Evolutionary conservation across 371 early-diverging fungal species (phyloP), one percentile per base, ranked within the genome.

Genomic region (Nematocida ironsii): DNA sequence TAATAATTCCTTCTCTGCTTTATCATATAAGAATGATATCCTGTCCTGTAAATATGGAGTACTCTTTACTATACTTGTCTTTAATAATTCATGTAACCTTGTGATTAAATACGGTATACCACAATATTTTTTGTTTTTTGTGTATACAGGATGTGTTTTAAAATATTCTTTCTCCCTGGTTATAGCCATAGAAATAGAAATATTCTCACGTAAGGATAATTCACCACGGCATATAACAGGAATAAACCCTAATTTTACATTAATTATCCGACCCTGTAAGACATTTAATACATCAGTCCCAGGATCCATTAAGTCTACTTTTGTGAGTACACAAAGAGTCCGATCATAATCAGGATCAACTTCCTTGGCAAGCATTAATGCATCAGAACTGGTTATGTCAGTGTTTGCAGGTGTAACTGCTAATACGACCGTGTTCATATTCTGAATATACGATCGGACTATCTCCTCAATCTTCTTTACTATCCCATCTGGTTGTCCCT

Each of bases 321-420:
- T 98, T 39, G 99, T 97, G 40, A 98, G 89, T 0, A 98, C 96
- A 72, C 98, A 98, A 73, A 98, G 91, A 0, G 99, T 98, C 23
- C 98, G 89, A 57, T 90, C 71, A 33, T 95, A 95, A 39, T 91
- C 86, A 1, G 97, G 96, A 86, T 98, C 99, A 57, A 91, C 92
- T 84, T 92, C 91, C 39, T 93, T 91, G 5, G 96, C 96, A 16
- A 95, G 93, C 72, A 92, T 90, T 9, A 98, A 87, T 0, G 97
- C 95, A 84, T 97, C 97, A 5, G 95, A 94, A 85, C 96, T 97
- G 72, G 97, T 95, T 54, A 98, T 88, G 89, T 98, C 98, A 4
- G 96, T 95, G 88, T 94, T 95, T 11, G 97, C 97, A 4, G 94
- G 92, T 74, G 94, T 93, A 0, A 98, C 94, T 11, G 97, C 97